Base-by-base conservation (phyloP, 257 asterid species). In the Striga asiatica region DNA sequence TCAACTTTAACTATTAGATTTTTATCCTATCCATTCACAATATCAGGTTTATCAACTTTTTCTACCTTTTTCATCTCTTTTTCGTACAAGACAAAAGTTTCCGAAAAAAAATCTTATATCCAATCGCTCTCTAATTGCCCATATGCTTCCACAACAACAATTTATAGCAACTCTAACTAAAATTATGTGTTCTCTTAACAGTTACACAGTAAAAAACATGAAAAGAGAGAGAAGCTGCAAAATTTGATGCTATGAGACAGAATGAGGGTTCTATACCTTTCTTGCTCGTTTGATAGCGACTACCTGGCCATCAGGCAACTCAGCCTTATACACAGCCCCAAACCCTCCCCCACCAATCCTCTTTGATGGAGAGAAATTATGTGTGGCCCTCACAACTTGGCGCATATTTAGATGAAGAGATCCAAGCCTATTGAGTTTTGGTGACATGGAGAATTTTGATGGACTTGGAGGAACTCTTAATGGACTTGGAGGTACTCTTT, bases 281-380 rank as follows among this genome's bases (percentile, higher is more conserved):
- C 89, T 88, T 48, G 95, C 97, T 56, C 99, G 93, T 70, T 92
- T 92, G 60, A 92, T 79, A 71, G 97, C 97, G 68, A 92, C 94
- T 12, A 78, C 67, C 50, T 66, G 82, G 42, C 95, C 97, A 74
- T 76, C 91, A 41, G 91, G 74, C 58, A 92, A 82, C 67, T 74
- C 78, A 54, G 94, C 99, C 73, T 71, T 88, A 83, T 92, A 92
- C 54, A 92, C 97, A 16, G 66, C 66, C 67, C 99, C 99, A 50
- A 88, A 92, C 34, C 97, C 97, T 64, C 99, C 99, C 72, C 82
- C 95, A 56, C 99, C 99, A 20, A 92, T 81, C 68, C 52, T 65
- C 58, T 62, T 55, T 13, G 93, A 65, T 29, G 74, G 65, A 11
- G 99, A 79, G 68, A 92, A 92, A 69, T 81, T 92, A 3, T 81